These are phyloP conservation scores for Hypoxylon trugodes DNA, from an alignment of 495 filamentous ascomycete species.

Conservation along the genomic window DNA sequence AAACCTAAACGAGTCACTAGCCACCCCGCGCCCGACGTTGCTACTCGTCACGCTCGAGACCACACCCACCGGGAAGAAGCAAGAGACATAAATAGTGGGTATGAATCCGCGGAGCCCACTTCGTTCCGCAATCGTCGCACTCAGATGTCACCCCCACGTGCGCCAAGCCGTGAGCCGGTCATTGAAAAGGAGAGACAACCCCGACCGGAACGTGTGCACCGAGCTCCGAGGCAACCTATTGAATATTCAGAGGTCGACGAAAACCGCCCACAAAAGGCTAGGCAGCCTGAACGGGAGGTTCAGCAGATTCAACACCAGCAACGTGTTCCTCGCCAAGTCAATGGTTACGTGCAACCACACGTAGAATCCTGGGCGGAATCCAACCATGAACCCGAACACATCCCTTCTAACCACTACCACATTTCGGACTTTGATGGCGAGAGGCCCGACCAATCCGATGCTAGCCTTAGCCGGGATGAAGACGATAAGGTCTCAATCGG, in stretches of 20 bases:
- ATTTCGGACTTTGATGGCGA: not conserved
- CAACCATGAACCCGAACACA: not conserved
- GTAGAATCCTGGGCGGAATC: constrained; percentile 19
- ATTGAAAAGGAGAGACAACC: constrained; percentile 35
- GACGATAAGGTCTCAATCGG: constrained; percentile 36
- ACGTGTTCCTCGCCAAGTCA: not conserved
- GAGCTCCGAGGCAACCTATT: constrained; percentile 15
- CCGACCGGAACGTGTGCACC: constrained; percentile 24
- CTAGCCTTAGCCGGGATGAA: constrained; percentile 18
- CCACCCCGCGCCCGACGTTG: constrained; percentile 27
- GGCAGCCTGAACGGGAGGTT: not conserved
- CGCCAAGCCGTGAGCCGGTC: constrained; percentile 16
- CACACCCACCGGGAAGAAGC: constrained; percentile 28
- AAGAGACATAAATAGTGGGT: constrained; percentile 7
- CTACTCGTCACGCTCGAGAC: constrained; percentile 19
- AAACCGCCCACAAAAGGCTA: constrained; percentile 1
- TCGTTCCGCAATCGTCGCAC: constrained; percentile 26
- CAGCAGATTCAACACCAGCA: constrained; percentile 13
- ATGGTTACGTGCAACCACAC: constrained; percentile 25
- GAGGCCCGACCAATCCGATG: not conserved
- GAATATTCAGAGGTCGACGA: constrained; percentile 2
- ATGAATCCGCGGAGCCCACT: constrained; percentile 15
- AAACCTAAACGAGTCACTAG: constrained; percentile 13
- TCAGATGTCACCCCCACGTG: constrained; percentile 16
- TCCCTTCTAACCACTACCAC: constrained; percentile 3